Conservation (phyloP, 208 protist species). For the Trypanosoma mega region DNA sequence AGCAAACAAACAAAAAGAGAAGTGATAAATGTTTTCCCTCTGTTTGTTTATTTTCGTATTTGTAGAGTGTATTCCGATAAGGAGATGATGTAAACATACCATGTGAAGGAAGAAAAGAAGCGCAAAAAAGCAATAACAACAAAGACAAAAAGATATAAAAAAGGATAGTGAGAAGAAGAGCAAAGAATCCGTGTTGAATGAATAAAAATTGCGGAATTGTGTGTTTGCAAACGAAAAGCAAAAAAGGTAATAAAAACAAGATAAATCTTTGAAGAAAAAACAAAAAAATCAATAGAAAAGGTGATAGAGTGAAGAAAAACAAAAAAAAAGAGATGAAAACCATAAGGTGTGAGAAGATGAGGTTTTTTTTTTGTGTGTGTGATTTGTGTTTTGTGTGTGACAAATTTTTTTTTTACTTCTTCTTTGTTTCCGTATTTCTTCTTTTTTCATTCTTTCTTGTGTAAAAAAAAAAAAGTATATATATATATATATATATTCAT, state of each 20-base stretch:
- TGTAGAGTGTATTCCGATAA: too few relatives aligned
- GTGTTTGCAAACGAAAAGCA: not conserved
- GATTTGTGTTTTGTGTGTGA: not conserved
- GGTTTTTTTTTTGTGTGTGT: not conserved
- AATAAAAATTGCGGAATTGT: not conserved
- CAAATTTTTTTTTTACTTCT: slow-evolving; percentile 3
- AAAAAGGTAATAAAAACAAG: slow-evolving; percentile 1
- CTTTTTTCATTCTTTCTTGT: not conserved
- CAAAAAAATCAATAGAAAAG: not conserved
- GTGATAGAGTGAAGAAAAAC: not conserved
- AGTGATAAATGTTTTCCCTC: not conserved
- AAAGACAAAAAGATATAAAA: not conserved
- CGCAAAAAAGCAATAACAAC: not conserved
- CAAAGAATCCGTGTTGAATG: not conserved
- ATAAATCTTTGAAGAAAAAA: slow-evolving; percentile 1
- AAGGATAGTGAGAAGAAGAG: not conserved
- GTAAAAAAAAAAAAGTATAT: too few relatives aligned
- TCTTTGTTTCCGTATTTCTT: not conserved
- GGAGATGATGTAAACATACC: not conserved
- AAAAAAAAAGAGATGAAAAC: slow-evolving; percentile 1
- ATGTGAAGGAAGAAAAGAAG: not conserved
- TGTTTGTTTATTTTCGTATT: not conserved
- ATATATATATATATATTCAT: too few relatives aligned
- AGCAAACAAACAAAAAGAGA: too few relatives aligned
- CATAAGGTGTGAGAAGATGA: slow-evolving; percentile 6